phyloP scores from a whole-genome alignment of 495 filamentous ascomycete genomes.

The Aspergillus steynii region DNA sequence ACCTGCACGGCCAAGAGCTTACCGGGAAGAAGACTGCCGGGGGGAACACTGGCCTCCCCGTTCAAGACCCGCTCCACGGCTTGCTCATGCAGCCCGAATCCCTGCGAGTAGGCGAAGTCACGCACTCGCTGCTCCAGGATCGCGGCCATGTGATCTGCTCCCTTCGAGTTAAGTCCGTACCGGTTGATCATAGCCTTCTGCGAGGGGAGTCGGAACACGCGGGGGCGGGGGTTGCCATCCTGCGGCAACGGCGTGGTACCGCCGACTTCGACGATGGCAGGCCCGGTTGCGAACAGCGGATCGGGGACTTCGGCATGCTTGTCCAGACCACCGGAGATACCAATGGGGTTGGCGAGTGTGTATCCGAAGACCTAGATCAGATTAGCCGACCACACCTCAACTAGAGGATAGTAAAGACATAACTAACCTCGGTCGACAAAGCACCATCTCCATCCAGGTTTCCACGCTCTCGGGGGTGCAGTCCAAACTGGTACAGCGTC shows the following conservation, averaged over 20 bases:
- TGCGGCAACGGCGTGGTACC: conserved; percentile 85
- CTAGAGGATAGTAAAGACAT: neutral
- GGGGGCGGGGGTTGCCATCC: conserved; percentile 78
- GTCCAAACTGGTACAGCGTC: conserved; percentile 52
- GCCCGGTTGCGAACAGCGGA: conserved; percentile 76
- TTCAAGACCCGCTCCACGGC: conserved; percentile 73
- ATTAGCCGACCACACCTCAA: conserved; percentile 1
- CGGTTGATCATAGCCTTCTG: conserved; percentile 90
- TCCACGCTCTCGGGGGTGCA: conserved; percentile 74
- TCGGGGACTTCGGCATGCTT: conserved; percentile 89
- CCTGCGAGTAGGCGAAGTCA: conserved; percentile 68
- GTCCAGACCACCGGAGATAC: conserved; percentile 89
- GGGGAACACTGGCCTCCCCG: conserved; percentile 62
- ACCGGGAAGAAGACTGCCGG: conserved; percentile 73
- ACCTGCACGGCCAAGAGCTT: conserved; percentile 88
- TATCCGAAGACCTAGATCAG: conserved; percentile 69
- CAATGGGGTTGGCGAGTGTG: conserved; percentile 78
- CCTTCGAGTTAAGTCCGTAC: conserved; percentile 90
- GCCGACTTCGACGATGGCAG: conserved; percentile 85
- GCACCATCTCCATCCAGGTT: conserved; percentile 50
- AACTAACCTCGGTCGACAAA: conserved; percentile 50
- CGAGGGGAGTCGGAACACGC: conserved; percentile 81
- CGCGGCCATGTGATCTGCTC: conserved; percentile 82
- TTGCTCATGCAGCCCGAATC: conserved; percentile 60
- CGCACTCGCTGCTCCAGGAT: conserved; percentile 75